Conservation (phyloP, 148 eudicot genomes). For the Camellia granthamiana region DNA sequence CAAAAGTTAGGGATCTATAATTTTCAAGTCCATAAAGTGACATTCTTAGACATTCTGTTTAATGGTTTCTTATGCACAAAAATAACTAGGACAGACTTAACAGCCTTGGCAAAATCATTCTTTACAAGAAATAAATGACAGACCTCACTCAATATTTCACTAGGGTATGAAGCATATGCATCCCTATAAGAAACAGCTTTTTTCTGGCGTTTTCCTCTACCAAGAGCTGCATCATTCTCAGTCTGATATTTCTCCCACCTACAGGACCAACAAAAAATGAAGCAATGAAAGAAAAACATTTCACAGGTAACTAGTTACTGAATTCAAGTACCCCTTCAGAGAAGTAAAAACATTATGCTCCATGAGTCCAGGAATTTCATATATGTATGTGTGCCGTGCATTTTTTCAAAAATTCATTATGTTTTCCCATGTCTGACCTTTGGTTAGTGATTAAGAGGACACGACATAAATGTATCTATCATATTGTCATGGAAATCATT, state of each 20-base stretch:
- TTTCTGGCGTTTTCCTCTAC: slow-evolving; percentile 90
- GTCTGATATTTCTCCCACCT: slow-evolving; percentile 93
- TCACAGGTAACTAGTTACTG: neutral
- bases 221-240: slow-evolving; percentile 93
- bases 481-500: too few species aligned
- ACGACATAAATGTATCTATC: too few species aligned
- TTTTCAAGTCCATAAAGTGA: neutral
- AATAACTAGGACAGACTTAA: neutral
- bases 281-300: neutral
- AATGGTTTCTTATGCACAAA: neutral
- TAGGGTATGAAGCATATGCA: slow-evolving; percentile 64
- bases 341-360: neutral
- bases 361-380: neutral
- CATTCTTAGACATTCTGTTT: neutral
- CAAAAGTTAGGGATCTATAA: neutral
- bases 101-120: neutral
- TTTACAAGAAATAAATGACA: neutral
- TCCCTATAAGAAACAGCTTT: slow-evolving; percentile 91
- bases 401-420: neutral
- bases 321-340: neutral
- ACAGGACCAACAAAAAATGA: slow-evolving; percentile 10
- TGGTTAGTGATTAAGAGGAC: neutral
- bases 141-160: slow-evolving; percentile 65
- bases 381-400: neutral
- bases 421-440: neutral